phyloP scores from a whole-genome alignment of 2,329 filamentous ascomycete species.

The Colletotrichum tofieldiae region DNA sequence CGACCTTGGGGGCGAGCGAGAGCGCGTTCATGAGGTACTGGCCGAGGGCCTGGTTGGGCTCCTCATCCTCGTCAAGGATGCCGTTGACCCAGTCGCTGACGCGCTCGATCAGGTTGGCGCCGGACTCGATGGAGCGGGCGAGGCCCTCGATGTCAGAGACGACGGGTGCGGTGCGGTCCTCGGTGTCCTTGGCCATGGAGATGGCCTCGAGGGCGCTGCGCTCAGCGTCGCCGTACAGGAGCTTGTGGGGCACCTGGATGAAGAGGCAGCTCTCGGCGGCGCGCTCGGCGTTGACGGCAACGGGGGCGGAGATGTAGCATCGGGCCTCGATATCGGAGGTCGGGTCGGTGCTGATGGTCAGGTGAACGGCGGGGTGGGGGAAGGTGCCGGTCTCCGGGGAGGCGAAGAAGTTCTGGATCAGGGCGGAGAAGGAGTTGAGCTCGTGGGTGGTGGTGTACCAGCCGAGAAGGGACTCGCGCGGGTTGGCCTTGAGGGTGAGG shows the following conservation, averaged over 20 bases:
- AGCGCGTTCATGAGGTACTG: slow-evolving; percentile 97
- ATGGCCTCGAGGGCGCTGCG: slow-evolving; percentile 83
- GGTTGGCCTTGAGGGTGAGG: slow-evolving; percentile 92
- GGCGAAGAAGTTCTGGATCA: slow-evolving; percentile 99
- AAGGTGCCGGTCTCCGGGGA: slow-evolving; percentile 97
- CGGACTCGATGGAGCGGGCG: slow-evolving; percentile 88
- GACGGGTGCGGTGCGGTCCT: slow-evolving; percentile 80
- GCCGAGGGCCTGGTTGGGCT: slow-evolving; percentile 90
- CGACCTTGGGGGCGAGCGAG: slow-evolving; percentile 94
- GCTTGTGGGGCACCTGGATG: slow-evolving; percentile 96
- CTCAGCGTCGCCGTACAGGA: slow-evolving; percentile 86
- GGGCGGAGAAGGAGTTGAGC: slow-evolving; percentile 97
- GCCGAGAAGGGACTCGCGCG: slow-evolving; percentile 93
- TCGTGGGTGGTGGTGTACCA: slow-evolving; percentile 99
- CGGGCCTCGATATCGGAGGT: slow-evolving; percentile 91
- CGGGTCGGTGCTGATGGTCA: slow-evolving; percentile 92
- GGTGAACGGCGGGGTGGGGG: slow-evolving; percentile 96
- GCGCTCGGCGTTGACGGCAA: slow-evolving; percentile 94
- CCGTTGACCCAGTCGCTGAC: slow-evolving; percentile 94
- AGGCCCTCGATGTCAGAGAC: slow-evolving; percentile 92
- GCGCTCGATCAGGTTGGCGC: slow-evolving; percentile 90
- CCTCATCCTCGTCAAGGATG: slow-evolving; percentile 92
- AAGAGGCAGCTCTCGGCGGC: slow-evolving; percentile 97
- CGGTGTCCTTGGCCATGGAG: slow-evolving; percentile 83
- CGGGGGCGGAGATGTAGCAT: slow-evolving; percentile 95